Base-by-base conservation (phyloP, 2,329 filamentous ascomycete genomes). In the Xylariaceae sp. region DNA sequence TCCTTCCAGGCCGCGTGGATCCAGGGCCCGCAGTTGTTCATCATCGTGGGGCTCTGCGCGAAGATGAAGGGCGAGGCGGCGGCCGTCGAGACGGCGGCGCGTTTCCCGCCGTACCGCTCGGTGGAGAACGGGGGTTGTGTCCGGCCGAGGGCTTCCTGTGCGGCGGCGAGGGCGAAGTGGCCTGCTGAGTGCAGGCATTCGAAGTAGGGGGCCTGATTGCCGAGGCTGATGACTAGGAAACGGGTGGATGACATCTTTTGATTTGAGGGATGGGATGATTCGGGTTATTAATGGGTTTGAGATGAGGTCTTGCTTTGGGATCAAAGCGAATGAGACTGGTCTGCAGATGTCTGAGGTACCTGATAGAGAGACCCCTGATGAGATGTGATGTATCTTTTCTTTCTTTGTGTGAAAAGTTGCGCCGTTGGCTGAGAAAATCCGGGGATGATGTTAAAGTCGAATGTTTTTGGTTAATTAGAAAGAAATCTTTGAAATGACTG, bases 131-230 rank as follows among this genome's bases (percentile, higher is more conserved):
- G 58, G 0, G 85, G 78, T 64, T 83, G 78, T 2, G 64, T 61
- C 3, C 75, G 66, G 11, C 71, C 67, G 18, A 88, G 75, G 30
- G 75, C 72, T 13, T 75, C 77, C 17, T 80, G 78, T 7, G 93
- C 75, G 2, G 82, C 78, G 56, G 82, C 78, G 65, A 96, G 83
- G 51, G 91, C 83, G 58, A 86, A 83, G 76, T 97, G 93, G 9
- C 92, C 94, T 11, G 92, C 91, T 23, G 87, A 92, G 76, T 97
- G 94, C 6, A 93, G 85, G 17, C 90, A 95, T 64, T 88, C 81
- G 65, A 84, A 82, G 74, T 93, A 92, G 1, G 85, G 78, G 5
- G 82, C 79, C 5, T 89, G 91, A 68, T 97, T 97, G 66, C 94
- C 94, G 63, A 99, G 82, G 63, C 90, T 94, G 76, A 92, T 83